Evolutionary conservation across 176 grass and related monocot species (phyloP).

Genomic region (Phoenix roebelenii): DNA sequence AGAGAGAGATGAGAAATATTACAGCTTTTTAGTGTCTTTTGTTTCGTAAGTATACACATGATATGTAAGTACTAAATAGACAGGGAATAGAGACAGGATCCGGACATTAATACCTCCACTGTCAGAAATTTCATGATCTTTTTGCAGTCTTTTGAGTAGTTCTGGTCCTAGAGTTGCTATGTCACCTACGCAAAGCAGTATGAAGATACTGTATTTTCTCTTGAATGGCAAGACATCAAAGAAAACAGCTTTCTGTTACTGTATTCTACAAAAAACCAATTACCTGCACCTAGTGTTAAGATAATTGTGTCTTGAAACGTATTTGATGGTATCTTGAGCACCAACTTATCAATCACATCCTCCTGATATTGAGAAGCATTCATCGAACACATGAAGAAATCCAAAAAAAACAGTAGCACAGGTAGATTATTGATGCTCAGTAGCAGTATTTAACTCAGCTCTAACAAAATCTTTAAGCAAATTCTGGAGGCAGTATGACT

Average conservation of each 20-base stretch:
- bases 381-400: too few species aligned
- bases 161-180: slow-evolving; percentile 3
- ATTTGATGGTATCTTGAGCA: not conserved
- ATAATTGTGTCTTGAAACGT: slow-evolving; percentile 7
- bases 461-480: too few species aligned
- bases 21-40: too few species aligned
- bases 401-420: too few species aligned
- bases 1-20: too few species aligned
- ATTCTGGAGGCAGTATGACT: too few species aligned
- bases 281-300: slow-evolving; percentile 2
- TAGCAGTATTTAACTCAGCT: too few species aligned
- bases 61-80: too few species aligned
- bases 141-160: slow-evolving; percentile 7
- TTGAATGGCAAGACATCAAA: not conserved
- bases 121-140: not conserved
- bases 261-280: not conserved
- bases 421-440: too few species aligned
- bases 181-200: not conserved
- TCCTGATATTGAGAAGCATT: not conserved
- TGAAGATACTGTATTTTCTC: not conserved
- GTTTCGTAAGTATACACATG: too few species aligned
- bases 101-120: too few species aligned
- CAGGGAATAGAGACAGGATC: too few species aligned
- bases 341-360: slow-evolving; percentile 16
- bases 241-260: not conserved